A percentile compares a stretch with the other conserved stretches of the same genome.
phyloP scores from a whole-genome alignment of 306 rosid genomes.

The Fagus crenata region DNA sequence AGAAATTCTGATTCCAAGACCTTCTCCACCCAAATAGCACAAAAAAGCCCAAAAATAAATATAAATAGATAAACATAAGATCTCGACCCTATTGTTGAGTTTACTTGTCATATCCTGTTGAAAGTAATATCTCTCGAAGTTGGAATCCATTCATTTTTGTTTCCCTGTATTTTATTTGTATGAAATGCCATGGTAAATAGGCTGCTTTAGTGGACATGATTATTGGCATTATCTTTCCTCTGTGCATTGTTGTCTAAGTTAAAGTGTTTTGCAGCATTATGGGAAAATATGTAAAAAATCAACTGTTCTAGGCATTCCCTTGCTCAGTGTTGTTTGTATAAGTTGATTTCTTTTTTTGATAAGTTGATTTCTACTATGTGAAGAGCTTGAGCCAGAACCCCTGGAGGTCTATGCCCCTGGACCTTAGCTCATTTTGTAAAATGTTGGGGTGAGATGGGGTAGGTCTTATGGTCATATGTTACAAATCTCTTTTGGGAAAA shows the following conservation, averaged over 20 bases:
- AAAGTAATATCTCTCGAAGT: background rate
- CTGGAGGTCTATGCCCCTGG: background rate
- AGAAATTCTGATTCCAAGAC: background rate
- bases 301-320: background rate
- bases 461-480: background rate
- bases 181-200: background rate
- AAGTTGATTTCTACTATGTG: background rate
- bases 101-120: background rate
- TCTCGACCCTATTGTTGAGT: background rate
- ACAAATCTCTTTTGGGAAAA: background rate
- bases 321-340: background rate
- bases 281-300: background rate
- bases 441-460: background rate
- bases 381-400: background rate
- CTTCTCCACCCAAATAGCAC: no score
- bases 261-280: background rate
- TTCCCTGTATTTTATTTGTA: background rate
- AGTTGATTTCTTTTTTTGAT: background rate
- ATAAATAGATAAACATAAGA: background rate
- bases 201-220: background rate
- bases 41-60: background rate
- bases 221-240: background rate
- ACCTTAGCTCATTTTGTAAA: background rate
- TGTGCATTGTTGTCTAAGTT: background rate
- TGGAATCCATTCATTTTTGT: background rate